Conservation (phyloP, 176 grass and related monocot species). For the Phoenix roebelenii region DNA sequence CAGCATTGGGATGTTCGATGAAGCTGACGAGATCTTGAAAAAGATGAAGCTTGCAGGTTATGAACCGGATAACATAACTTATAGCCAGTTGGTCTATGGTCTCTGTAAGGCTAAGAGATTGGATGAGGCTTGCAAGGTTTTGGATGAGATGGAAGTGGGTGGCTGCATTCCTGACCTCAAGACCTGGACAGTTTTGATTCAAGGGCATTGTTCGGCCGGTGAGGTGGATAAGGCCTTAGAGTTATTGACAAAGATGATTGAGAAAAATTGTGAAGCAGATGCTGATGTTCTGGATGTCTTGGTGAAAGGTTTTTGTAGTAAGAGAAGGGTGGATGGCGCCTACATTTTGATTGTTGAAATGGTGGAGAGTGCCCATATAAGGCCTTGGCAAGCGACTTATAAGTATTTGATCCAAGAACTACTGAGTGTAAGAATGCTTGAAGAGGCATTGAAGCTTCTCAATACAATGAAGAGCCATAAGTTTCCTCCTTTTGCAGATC, state of each 20-base stretch:
- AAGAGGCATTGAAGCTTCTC: constrained; percentile 53
- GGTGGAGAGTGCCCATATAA: constrained; percentile 48
- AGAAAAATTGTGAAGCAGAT: constrained; percentile 44
- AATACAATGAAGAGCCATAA: constrained; percentile 54
- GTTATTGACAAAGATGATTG: constrained; percentile 59
- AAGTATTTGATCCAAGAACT: constrained; percentile 54
- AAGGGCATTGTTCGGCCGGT: constrained; percentile 51
- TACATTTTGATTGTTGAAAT: constrained; percentile 58
- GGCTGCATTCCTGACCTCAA: constrained; percentile 63
- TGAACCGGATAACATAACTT: constrained; percentile 74
- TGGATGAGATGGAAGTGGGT: constrained; percentile 53
- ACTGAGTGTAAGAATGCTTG: constrained; percentile 51
- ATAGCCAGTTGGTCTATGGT: constrained; percentile 75
- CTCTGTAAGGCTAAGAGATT: constrained; percentile 55
- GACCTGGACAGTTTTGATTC: constrained; percentile 91
- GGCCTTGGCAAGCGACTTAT: constrained; percentile 53
- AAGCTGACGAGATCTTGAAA: constrained; percentile 42
- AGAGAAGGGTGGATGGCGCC: constrained; percentile 35
- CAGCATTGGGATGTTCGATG: constrained; percentile 46
- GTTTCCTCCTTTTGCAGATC: constrained; percentile 56
- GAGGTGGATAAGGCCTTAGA: constrained; percentile 54
- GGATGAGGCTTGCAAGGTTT: constrained; percentile 54
- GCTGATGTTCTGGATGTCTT: constrained; percentile 61
- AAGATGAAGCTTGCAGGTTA: constrained; percentile 56
- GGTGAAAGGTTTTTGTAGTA: constrained; percentile 51